A percentile compares a stretch with the other conserved stretches of the same genome.
Evolutionary conservation across 768 basidiomycete species (phyloP).

Genomic region (Calocybe indica): DNA sequence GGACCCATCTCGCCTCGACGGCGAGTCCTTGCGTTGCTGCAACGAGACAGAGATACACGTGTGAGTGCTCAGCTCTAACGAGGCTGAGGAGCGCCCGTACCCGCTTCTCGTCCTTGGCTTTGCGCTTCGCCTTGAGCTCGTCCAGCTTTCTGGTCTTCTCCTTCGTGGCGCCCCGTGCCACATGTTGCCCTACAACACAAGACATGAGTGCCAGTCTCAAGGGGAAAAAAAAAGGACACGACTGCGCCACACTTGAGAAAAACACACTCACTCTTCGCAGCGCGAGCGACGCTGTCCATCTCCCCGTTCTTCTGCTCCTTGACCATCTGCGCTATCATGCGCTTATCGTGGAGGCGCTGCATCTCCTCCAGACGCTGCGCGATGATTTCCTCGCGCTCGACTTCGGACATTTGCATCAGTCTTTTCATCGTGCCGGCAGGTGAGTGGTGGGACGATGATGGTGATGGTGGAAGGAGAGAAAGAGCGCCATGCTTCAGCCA

Average conservation of each 20-base stretch:
- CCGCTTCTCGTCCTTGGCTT: constrained; percentile 85
- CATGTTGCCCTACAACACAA: constrained; percentile 56
- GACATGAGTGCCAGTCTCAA: not conserved
- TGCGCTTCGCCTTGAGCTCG: constrained; percentile 81
- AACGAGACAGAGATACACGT: not conserved
- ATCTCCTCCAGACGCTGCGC: constrained; percentile 76
- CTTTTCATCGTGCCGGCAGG: constrained; percentile 32
- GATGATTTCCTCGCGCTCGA: constrained; percentile 85
- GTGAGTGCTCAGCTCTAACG: not conserved
- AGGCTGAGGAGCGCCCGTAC: constrained; percentile 34
- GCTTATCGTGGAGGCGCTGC: constrained; percentile 67
- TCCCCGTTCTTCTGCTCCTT: constrained; percentile 51
- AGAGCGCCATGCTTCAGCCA: constrained; percentile 16
- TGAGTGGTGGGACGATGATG: constrained; percentile 7
- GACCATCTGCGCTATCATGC: constrained; percentile 69
- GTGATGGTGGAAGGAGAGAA: constrained; percentile 9
- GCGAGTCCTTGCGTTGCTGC: constrained; percentile 44
- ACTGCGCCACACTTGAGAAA: not conserved
- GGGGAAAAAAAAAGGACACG: constrained; percentile 3
- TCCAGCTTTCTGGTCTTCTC: constrained; percentile 76
- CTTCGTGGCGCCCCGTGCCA: constrained; percentile 66
- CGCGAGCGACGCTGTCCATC: constrained; percentile 58
- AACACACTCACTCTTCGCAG: constrained; percentile 64
- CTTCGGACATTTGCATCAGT: constrained; percentile 73
- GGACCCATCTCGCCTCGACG: constrained; percentile 58